phyloP scores from a whole-genome alignment of 2,329 filamentous ascomycete genomes.

The Neonectria ditissima region DNA sequence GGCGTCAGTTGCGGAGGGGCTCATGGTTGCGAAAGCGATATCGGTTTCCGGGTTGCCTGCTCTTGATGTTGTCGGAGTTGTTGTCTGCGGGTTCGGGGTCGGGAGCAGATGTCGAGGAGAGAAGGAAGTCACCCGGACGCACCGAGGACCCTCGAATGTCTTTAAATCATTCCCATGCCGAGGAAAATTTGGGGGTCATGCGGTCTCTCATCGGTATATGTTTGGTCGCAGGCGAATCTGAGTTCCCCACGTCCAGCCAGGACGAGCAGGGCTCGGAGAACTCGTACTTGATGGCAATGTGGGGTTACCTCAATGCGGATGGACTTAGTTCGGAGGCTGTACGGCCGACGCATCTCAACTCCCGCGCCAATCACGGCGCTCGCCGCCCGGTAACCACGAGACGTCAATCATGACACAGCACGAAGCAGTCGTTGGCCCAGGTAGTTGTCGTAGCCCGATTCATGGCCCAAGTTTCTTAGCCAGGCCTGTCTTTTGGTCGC shows the following conservation, averaged over 20 bases:
- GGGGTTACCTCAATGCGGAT: constrained; percentile 41
- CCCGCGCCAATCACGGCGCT: constrained; percentile 47
- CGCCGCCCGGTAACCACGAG: constrained; percentile 30
- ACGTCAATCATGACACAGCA: constrained; percentile 40
- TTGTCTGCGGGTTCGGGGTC: constrained; percentile 23
- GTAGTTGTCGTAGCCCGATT: constrained; percentile 35
- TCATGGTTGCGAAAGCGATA: constrained; percentile 45
- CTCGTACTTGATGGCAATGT: constrained; percentile 41
- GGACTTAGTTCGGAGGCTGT: constrained; percentile 38
- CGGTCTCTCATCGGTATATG: constrained; percentile 44
- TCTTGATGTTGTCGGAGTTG: constrained; percentile 23
- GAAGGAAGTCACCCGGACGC: constrained; percentile 21
- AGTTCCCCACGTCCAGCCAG: constrained; percentile 44
- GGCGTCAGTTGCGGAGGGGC: constrained; percentile 50
- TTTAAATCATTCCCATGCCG: constrained; percentile 39
- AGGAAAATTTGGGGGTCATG: constrained; percentile 46
- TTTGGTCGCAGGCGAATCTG: constrained; percentile 44
- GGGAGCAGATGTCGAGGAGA: constrained; percentile 31
- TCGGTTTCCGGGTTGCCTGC: constrained; percentile 25
- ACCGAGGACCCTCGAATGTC: constrained; percentile 36
- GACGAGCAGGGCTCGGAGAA: constrained; percentile 35
- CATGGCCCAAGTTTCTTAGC: constrained; percentile 31
- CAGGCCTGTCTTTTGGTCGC: constrained; percentile 3
- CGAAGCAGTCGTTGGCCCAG: constrained; percentile 33
- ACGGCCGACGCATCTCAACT: constrained; percentile 43